Base-by-base conservation (phyloP, 345 rosid species). In the Raphanus sativus region DNA sequence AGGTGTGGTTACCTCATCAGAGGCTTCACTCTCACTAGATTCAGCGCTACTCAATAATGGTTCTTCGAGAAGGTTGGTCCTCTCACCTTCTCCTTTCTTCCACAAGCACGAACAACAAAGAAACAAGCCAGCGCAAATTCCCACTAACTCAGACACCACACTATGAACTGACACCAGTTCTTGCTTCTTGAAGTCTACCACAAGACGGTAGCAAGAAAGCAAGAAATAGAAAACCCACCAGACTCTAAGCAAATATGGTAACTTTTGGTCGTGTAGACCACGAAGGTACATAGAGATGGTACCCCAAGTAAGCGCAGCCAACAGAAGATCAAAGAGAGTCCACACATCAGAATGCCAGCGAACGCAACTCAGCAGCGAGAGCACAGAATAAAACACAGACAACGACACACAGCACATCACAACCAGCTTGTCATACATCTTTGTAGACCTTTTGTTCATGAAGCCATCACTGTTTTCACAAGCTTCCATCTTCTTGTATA, bases 251-350 rank as follows among this genome's bases (percentile, higher is more conserved):
- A 16, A 52, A 52, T 13, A 52, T n/a, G 58, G 58, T 15, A 52
- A 15, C 25, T 52, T 52, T 0, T 52, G 58, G 3, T 52, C 58
- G 58, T 74, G 69, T 8, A 76, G 80, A 58, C 56, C 28, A 61
- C 81, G 69, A 71, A 89, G 55, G 17, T 48, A n/a, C 55, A 48
- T 48, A 62, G 79, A 77, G 62, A 89, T 69, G 17, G 84, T 78
- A 77, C 81, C 90, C 97, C 97, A 93, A 74, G 88, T 83, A 71
- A 88, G 75, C 33, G 94, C 79, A 80, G 83, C 84, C 26, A 86
- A 74, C 13, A 76, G 84, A 63, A 84, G 85, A 84, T 93, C 94
- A 67, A 82, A 80, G 77, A 89, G 80, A 60, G 82, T 76, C 97
- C 89, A 89, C 25, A 70, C 88, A 80, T 79, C 83, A 48, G 70